phyloP scores from a whole-genome alignment of 305 asterid species.

The Fraxinus sp. region DNA sequence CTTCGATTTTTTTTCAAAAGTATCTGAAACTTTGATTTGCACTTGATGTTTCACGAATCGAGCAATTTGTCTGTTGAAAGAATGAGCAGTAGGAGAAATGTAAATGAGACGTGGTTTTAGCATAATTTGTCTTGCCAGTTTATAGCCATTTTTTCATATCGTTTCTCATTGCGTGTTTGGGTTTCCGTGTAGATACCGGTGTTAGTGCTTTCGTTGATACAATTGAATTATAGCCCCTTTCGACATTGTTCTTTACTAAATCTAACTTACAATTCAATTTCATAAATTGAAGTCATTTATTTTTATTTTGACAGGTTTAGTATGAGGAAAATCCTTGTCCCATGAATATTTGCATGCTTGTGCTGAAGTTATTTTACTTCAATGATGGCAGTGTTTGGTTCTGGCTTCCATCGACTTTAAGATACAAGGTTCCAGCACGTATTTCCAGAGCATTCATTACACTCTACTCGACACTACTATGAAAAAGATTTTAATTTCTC shows the following conservation, averaged over 20 bases:
- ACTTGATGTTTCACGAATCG: background rate
- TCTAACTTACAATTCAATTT: background rate
- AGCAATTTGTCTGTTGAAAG: background rate
- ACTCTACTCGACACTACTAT: background rate
- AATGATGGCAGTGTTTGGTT: conserved; percentile 17
- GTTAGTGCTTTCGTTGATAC: no score
- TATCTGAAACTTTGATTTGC: background rate
- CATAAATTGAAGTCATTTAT: background rate
- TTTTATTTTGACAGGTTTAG: background rate
- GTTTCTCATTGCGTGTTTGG: background rate
- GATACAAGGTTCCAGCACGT: conserved; percentile 21
- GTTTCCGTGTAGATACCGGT: background rate
- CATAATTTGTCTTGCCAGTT: background rate
- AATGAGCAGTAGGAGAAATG: background rate
- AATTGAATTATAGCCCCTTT: background rate
- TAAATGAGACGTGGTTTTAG: background rate
- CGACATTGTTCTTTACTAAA: background rate
- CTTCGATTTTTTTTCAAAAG: background rate
- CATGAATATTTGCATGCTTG: conserved; percentile 16
- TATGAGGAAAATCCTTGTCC: background rate
- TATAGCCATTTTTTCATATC: background rate
- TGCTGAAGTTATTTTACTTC: conserved; percentile 3
- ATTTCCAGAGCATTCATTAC: background rate
- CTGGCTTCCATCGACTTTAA: conserved; percentile 11
- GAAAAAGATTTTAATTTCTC: background rate